Conservation (phyloP, 225 moss, liverwort and hornwort genomes). For the Marchantia polymorpha region DNA sequence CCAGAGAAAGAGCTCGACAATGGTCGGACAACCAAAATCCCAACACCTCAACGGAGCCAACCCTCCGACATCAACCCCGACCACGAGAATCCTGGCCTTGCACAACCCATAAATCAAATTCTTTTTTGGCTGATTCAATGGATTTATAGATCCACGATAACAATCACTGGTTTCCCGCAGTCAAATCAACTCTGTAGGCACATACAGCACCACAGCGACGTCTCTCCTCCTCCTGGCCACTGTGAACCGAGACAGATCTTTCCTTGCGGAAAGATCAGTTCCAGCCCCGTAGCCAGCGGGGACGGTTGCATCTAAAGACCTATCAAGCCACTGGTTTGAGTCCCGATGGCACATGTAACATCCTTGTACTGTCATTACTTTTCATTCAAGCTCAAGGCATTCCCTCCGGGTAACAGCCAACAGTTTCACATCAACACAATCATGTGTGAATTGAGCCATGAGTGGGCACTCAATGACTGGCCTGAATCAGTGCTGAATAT, state of each 20-base stretch:
- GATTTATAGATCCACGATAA: not conserved
- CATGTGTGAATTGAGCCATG: not conserved
- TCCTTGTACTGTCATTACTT: not conserved
- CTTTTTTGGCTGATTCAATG: not conserved
- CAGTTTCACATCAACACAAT: too few species aligned
- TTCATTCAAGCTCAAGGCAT: not conserved
- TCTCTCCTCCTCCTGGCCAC: not conserved
- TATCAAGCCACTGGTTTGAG: not conserved
- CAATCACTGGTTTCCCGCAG: not conserved
- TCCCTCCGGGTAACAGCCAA: not conserved
- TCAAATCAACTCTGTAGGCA: not conserved
- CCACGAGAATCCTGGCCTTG: not conserved
- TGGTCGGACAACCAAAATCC: too few species aligned
- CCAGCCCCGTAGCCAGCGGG: not conserved
- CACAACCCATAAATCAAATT: not conserved
- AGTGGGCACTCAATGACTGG: not conserved
- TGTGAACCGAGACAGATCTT: not conserved
- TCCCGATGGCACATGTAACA: not conserved
- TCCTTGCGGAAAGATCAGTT: not conserved
- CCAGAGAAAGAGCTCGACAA: too few species aligned
- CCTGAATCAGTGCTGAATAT: not conserved
- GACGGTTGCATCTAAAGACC: not conserved
- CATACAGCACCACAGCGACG: not conserved
- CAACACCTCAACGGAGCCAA: not conserved
- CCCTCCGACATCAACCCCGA: not conserved